Percentiles rank a stretch among this genome's conserved stretches.
phyloP scores from a whole-genome alignment of 176 grass and related monocot genomes.

The Avena sativa region DNA sequence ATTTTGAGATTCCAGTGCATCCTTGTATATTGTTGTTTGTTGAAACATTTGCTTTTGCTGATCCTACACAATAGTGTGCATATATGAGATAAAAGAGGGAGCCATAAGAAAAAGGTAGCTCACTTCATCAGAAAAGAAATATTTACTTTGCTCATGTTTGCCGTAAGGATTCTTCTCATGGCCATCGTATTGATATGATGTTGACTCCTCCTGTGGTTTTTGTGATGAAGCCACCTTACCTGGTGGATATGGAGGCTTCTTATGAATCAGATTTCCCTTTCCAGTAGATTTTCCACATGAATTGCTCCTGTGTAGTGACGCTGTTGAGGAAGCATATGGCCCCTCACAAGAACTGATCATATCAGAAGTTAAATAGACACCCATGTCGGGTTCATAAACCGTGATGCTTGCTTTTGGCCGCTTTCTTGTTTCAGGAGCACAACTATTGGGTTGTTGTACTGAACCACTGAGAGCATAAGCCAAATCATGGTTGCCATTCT shows the following conservation, averaged over 20 bases:
- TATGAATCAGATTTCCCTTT: conserved; percentile 66
- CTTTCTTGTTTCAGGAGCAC: conserved; percentile 73
- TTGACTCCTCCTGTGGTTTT: conserved; percentile 62
- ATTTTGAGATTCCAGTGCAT: conserved; percentile 56
- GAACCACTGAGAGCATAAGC: conserved; percentile 60
- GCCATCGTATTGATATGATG: conserved; percentile 59
- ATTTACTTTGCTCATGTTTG: conserved; percentile 73
- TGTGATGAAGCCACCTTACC: conserved; percentile 57
- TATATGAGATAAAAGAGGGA: conserved; percentile 39
- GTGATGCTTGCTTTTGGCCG: conserved; percentile 64
- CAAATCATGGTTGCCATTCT: conserved; percentile 52
- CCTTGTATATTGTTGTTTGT: conserved; percentile 51
- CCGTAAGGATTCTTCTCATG: conserved; percentile 62
- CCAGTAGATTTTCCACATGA: conserved; percentile 60
- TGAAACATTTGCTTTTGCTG: conserved; percentile 49
- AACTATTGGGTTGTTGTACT: conserved; percentile 57
- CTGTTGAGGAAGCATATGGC: conserved; percentile 48
- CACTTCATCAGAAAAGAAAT: conserved; percentile 33
- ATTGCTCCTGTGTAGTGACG: conserved; percentile 48
- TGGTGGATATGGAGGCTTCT: conserved; percentile 71
- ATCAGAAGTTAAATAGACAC: conserved; percentile 62
- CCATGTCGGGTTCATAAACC: conserved; percentile 54
- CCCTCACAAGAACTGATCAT: conserved; percentile 56
- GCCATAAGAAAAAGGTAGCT: conserved; percentile 9
- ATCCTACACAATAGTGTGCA: conserved; percentile 58